Conservation (phyloP, 2,329 filamentous ascomycete species). For the Cercospora zeina region DNA sequence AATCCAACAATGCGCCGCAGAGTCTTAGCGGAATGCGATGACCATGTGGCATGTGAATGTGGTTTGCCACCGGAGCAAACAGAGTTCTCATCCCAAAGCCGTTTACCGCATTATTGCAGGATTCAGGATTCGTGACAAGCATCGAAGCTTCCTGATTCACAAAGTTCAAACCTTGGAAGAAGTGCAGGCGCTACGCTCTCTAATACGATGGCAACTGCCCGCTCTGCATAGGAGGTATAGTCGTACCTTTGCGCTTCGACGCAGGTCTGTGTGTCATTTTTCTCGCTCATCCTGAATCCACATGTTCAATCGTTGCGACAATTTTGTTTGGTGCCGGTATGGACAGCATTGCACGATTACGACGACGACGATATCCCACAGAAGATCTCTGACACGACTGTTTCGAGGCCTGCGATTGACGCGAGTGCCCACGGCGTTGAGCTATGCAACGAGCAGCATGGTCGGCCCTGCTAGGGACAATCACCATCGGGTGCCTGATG, state of each 20-base stretch:
- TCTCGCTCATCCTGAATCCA: neutral
- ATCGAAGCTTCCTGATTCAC: neutral
- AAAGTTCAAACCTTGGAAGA: neutral
- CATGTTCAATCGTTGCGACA: neutral
- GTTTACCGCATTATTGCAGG: neutral
- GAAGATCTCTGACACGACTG: neutral
- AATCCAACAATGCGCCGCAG: neutral
- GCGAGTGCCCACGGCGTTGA: neutral
- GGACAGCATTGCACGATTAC: neutral
- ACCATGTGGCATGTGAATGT: neutral
- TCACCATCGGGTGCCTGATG: constrained; percentile 4
- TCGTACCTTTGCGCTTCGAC: no score
- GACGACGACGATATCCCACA: neutral
- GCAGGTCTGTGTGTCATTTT: neutral
- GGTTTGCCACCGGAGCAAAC: neutral
- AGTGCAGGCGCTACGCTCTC: neutral
- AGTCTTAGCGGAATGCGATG: neutral
- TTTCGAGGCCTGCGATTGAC: neutral
- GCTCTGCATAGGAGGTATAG: neutral
- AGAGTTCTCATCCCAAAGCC: constrained; percentile 5
- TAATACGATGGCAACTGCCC: neutral
- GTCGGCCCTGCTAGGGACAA: constrained; percentile 14
- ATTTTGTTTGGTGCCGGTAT: neutral
- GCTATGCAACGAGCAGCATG: constrained; percentile 15
- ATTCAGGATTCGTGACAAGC: neutral